Conservation (phyloP, 805 yeast species). For the Jamesozyma jinghongensis region DNA sequence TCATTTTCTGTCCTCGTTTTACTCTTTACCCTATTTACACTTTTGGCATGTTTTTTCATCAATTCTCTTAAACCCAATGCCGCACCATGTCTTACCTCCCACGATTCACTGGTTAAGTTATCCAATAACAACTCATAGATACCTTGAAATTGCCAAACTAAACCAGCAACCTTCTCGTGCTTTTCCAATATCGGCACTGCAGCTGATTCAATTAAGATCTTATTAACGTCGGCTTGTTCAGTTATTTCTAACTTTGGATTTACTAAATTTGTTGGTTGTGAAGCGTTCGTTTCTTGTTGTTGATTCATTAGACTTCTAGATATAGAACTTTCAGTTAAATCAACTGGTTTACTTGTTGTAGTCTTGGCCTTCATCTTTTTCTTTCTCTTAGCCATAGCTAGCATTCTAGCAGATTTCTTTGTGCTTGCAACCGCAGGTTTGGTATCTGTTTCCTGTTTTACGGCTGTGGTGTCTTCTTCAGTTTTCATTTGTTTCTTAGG, state of each 20-base stretch:
- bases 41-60: slow-evolving; percentile 63
- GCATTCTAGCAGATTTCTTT: slow-evolving; percentile 60
- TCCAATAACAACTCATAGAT: slow-evolving; percentile 71
- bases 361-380: slow-evolving; percentile 64
- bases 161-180: slow-evolving; percentile 60
- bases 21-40: slow-evolving; percentile 76
- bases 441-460: slow-evolving; percentile 4
- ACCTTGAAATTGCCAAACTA: slow-evolving; percentile 93
- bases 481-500: slow-evolving; percentile 9
- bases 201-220: slow-evolving; percentile 77
- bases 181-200: slow-evolving; percentile 60
- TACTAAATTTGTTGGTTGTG: slow-evolving; percentile 16
- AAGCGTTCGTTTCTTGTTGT: slow-evolving; percentile 7
- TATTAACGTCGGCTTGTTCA: slow-evolving; percentile 68
- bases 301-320: slow-evolving; percentile 34
- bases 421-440: slow-evolving; percentile 3
- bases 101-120: slow-evolving; percentile 72
- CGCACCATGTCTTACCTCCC: slow-evolving; percentile 97
- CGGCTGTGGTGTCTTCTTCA: slow-evolving; percentile 7
- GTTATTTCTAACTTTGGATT: slow-evolving; percentile 53
- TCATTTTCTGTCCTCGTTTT: slow-evolving; percentile 54
- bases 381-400: slow-evolving; percentile 89
- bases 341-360: slow-evolving; percentile 45
- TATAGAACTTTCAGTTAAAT: slow-evolving; percentile 62
- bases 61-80: slow-evolving; percentile 81